phyloP scores from a whole-genome alignment of 164 flowering plant species.

The Umbilicus rupestris region DNA sequence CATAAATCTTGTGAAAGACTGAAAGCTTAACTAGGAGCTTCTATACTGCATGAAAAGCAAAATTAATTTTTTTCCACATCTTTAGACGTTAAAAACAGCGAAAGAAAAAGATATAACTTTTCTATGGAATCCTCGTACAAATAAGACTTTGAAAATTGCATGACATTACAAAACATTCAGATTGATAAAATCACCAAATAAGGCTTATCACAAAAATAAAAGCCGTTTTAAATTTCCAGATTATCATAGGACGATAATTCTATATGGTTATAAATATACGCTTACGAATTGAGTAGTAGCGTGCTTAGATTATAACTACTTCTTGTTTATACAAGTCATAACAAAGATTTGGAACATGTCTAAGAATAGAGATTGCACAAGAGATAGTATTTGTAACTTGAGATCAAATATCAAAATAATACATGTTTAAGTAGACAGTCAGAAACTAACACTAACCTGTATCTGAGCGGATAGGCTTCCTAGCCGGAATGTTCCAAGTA shows the following conservation, averaged over 20 bases:
- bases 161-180: background rate
- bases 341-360: background rate
- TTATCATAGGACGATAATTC: no score
- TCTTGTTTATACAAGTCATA: background rate
- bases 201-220: no score
- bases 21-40: background rate
- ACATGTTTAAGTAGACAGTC: background rate
- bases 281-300: no score
- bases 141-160: background rate
- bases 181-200: background rate
- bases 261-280: no score
- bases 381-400: background rate
- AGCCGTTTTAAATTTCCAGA: no score
- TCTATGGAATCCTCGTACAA: background rate
- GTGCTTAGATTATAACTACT: no score
- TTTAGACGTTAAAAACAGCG: background rate
- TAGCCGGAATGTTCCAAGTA: constrained; percentile 57
- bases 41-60: background rate
- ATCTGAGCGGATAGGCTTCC: background rate
- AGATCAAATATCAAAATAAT: background rate
- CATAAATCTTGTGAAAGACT: background rate
- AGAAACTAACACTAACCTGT: constrained; percentile 27
- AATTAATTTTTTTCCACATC: background rate
- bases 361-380: background rate
- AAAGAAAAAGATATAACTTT: background rate